These are phyloP conservation scores for Russula ochroleuca DNA, from an alignment of 768 basidiomycete species.

Conservation along the genomic window DNA sequence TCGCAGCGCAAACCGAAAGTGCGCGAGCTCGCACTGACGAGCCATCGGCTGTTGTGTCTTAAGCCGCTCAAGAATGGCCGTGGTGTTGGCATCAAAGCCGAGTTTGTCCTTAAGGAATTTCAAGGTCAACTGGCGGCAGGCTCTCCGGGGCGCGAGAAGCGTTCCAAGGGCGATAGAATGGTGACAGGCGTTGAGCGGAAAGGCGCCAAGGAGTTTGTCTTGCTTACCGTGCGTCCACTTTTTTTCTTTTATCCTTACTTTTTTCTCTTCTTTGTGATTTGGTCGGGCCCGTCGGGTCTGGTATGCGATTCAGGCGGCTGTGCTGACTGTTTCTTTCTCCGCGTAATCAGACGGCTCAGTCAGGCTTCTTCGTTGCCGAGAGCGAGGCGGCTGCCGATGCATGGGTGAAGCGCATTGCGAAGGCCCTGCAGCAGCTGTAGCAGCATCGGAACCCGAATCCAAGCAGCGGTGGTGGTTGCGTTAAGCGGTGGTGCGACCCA, in stretches of 20 bases:
- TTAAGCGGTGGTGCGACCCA: constrained; percentile 16
- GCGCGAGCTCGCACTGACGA: constrained; percentile 54
- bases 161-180: constrained; percentile 36
- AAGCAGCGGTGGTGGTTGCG: neutral
- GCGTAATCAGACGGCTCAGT: constrained; percentile 23
- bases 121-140: constrained; percentile 29
- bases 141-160: constrained; percentile 44
- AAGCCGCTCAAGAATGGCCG: constrained; percentile 43
- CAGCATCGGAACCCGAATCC: neutral
- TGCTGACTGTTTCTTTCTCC: neutral
- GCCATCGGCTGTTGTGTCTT: constrained; percentile 52
- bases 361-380: constrained; percentile 25
- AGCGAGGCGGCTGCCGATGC: constrained; percentile 15
- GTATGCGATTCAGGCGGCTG: neutral
- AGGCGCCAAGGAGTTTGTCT: constrained; percentile 54
- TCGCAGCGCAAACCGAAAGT: constrained; percentile 48
- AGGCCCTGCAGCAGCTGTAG: constrained; percentile 16
- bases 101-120: constrained; percentile 41
- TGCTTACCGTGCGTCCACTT: constrained; percentile 50
- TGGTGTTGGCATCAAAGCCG: constrained; percentile 46
- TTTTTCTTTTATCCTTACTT: neutral
- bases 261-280: neutral
- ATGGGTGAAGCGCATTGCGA: constrained; percentile 24
- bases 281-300: neutral
- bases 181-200: constrained; percentile 49